These are phyloP conservation scores for Aspergillus flavus DNA, from an alignment of 2,329 filamentous ascomycete genomes.

Conservation along the genomic window DNA sequence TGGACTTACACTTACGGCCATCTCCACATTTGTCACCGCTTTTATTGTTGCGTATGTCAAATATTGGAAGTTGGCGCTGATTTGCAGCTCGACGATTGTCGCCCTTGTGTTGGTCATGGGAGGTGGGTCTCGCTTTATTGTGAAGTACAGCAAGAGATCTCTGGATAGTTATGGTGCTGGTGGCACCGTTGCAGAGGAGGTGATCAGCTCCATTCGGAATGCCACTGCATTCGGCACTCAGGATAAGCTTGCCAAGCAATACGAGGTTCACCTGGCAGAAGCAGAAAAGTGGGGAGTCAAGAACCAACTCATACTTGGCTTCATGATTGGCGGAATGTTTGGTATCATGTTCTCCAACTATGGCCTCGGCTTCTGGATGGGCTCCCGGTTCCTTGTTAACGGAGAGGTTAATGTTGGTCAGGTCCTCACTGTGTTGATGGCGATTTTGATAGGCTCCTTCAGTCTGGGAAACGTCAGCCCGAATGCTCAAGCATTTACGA, in stretches of 20 bases:
- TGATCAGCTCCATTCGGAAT: conserved; percentile 90
- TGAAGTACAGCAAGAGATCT: conserved; percentile 78
- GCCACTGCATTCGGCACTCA: conserved; percentile 92
- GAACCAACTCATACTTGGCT: conserved; percentile 70
- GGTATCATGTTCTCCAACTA: conserved; percentile 83
- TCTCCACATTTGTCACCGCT: conserved; percentile 82
- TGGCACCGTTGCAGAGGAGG: conserved; percentile 89
- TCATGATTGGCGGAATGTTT: conserved; percentile 86
- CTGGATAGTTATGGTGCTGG: conserved; percentile 80
- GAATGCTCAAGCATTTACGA: conserved; percentile 83
- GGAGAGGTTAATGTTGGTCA: conserved; percentile 67
- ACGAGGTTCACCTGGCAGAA: conserved; percentile 71
- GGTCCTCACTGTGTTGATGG: conserved; percentile 83
- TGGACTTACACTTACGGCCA: conserved; percentile 71
- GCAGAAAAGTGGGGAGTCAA: conserved; percentile 78
- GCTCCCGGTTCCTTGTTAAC: conserved; percentile 71
- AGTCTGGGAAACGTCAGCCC: conserved; percentile 85
- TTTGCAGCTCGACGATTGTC: conserved; percentile 78
- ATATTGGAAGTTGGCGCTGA: conserved; percentile 91
- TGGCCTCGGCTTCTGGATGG: conserved; percentile 86
- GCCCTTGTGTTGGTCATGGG: conserved; percentile 80
- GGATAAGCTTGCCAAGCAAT: conserved; percentile 84
- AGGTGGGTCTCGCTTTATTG: conserved; percentile 69
- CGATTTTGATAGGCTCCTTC: conserved; percentile 91
- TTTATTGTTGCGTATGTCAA: conserved; percentile 89